Percentiles rank a stretch among this genome's conserved stretches.
phyloP scores from a whole-genome alignment of 345 rosid genomes.

The Pistacia integerrima region DNA sequence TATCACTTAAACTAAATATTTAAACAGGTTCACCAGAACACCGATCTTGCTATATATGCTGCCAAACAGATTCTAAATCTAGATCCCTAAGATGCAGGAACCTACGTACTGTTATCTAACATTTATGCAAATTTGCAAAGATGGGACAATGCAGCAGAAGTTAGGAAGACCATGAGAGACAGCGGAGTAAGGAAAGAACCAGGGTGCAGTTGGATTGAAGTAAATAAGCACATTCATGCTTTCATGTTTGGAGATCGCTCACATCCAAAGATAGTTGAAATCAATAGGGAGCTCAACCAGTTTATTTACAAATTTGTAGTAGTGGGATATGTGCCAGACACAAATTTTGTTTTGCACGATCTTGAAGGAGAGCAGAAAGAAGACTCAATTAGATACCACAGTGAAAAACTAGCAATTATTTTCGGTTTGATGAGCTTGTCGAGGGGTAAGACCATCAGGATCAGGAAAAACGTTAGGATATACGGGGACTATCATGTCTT shows the following conservation, averaged over 20 bases:
- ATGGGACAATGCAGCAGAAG: constrained; percentile 60
- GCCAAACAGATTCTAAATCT: constrained; percentile 58
- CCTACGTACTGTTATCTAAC: constrained; percentile 64
- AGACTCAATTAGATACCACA: constrained; percentile 60
- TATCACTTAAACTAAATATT: too few relatives aligned
- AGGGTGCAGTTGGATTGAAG: too few relatives aligned
- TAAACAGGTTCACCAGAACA: constrained; percentile 42
- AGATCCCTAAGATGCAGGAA: constrained; percentile 67
- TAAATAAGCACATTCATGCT: too few relatives aligned
- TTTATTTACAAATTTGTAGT: constrained; percentile 40
- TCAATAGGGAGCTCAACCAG: constrained; percentile 41
- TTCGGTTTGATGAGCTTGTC: neutral
- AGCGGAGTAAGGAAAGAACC: constrained; percentile 34
- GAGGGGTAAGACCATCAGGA: constrained; percentile 49
- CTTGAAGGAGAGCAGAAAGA: constrained; percentile 76
- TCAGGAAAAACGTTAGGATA: constrained; percentile 66
- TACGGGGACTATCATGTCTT: constrained; percentile 74
- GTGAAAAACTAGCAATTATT: constrained; percentile 61
- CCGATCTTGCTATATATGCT: constrained; percentile 52
- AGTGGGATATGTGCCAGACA: constrained; percentile 66
- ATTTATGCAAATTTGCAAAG: constrained; percentile 68
- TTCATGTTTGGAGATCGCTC: too few relatives aligned
- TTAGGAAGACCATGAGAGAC: constrained; percentile 49
- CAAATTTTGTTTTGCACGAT: constrained; percentile 62
- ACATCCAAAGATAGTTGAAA: constrained; percentile 18